Percentiles rank a stretch among this genome's conserved stretches.
Conservation (phyloP, 345 rosid species). For the Turnera subulata region DNA sequence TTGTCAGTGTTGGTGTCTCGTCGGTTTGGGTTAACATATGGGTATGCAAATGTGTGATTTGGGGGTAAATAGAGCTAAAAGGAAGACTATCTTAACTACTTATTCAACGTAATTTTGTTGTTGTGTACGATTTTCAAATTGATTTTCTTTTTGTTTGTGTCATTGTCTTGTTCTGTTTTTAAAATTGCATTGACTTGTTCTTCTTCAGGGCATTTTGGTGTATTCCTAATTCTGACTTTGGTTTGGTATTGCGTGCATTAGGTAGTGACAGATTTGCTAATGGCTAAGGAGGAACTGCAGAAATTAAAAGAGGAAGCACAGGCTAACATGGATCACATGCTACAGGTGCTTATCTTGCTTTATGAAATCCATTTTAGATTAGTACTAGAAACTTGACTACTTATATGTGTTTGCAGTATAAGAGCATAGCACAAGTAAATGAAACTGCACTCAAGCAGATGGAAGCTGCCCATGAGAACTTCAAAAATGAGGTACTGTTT, state of each 20-base stretch:
- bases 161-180: too few species aligned
- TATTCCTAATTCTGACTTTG: not conserved
- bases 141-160: too few species aligned
- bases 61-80: too few species aligned
- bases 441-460: slow-evolving; percentile 91
- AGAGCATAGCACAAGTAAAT: slow-evolving; percentile 88
- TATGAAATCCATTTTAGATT: slow-evolving; percentile 4
- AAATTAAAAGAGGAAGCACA: slow-evolving; percentile 72
- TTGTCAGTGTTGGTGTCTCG: too few species aligned
- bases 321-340: slow-evolving; percentile 86
- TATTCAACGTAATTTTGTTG: too few species aligned
- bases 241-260: slow-evolving; percentile 25
- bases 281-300: slow-evolving; percentile 61
- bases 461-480: slow-evolving; percentile 80
- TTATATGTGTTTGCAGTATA: slow-evolving; percentile 55
- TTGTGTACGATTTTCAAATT: too few species aligned
- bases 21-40: too few species aligned
- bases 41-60: too few species aligned
- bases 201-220: not conserved
- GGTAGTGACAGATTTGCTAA: slow-evolving; percentile 47
- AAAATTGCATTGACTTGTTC: too few species aligned
- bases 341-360: slow-evolving; percentile 54
- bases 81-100: too few species aligned
- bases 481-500: slow-evolving; percentile 61
- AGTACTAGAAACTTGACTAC: not conserved